Base-by-base conservation (phyloP, 2,329 filamentous ascomycete genomes). In the Fusarium caatingaense region DNA sequence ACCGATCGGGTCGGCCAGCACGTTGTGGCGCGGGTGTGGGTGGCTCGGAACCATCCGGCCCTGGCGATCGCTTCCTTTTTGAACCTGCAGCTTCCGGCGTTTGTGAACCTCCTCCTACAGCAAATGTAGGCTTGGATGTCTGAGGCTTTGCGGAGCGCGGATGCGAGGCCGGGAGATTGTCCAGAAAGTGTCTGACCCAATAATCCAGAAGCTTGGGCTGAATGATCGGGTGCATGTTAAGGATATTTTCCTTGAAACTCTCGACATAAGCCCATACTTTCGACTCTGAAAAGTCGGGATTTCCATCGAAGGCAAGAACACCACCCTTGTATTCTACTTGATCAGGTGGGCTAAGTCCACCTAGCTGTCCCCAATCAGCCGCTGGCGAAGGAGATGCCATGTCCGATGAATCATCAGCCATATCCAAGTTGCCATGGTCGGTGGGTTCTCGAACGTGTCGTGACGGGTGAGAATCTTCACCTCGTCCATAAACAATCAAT, bases 401-500 rank as follows among this genome's bases (percentile, higher is more conserved):
- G 34, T 88, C 84, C 4, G 85, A 85, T 30, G 81, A 80, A 58
- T 88, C 86, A 49, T 86, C 83, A 13, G 78, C 76, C 55, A 82
- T 80, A 30, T 83, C 83, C n/a, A 80, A 54, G 7, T 74, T 78
- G 20, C 80, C 82, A 44, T 82, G 76, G 16, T 80, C 80, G 25
- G 78, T 72, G 18, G 74, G 54, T 74, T 83, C 81, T 59, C 80
- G 82, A 32, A 83, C 80, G 10, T 79, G 82, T 25, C 87, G 83
- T 46, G 87, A 86, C 25, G 84, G 83, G 72, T 91, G 89, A 27
- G 86, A 83, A 32, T 92, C 92, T 79, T 97, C 93, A 6, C 94
- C 94, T 64, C 90, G 88, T 2, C 93, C 93, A 79, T 92, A 94
- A 3, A 95, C 83, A 25, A 92, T 88, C 42, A 97, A 83, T 9